phyloP scores from a whole-genome alignment of 2,329 filamentous ascomycete species.

The Ceratocystis huliohia region DNA sequence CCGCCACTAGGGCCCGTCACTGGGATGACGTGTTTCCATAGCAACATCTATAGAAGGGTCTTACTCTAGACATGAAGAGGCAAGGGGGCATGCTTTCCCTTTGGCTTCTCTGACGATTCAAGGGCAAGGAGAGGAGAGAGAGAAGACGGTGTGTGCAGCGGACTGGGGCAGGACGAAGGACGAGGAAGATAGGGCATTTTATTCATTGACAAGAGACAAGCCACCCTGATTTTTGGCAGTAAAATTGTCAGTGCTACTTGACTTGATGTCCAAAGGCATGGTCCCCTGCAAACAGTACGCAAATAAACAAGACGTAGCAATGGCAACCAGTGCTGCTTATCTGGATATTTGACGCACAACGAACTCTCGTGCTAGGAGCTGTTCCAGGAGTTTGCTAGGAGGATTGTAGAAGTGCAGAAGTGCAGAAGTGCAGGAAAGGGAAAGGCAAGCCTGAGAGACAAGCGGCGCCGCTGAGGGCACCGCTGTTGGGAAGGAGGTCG shows the following conservation, averaged over 20 bases:
- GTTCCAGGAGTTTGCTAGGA: neutral
- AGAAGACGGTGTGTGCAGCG: neutral
- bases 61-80: neutral
- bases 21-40: conserved; percentile 20
- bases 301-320: neutral
- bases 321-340: neutral
- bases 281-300: neutral
- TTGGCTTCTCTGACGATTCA: neutral
- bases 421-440: neutral
- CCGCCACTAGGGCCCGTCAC: conserved; percentile 12
- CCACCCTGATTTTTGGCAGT: neutral
- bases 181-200: neutral
- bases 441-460: no score
- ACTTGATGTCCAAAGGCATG: neutral
- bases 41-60: conserved; percentile 21
- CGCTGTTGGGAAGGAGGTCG: no score
- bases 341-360: neutral
- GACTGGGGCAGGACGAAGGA: neutral
- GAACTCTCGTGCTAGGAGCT: neutral
- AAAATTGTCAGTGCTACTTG: neutral
- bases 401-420: neutral
- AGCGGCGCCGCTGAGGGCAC: no score
- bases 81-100: neutral
- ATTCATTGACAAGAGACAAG: neutral
- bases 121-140: neutral